These are phyloP conservation scores for Daphne laureola DNA, from an alignment of 441 rosid genomes.

Conservation along the genomic window DNA sequence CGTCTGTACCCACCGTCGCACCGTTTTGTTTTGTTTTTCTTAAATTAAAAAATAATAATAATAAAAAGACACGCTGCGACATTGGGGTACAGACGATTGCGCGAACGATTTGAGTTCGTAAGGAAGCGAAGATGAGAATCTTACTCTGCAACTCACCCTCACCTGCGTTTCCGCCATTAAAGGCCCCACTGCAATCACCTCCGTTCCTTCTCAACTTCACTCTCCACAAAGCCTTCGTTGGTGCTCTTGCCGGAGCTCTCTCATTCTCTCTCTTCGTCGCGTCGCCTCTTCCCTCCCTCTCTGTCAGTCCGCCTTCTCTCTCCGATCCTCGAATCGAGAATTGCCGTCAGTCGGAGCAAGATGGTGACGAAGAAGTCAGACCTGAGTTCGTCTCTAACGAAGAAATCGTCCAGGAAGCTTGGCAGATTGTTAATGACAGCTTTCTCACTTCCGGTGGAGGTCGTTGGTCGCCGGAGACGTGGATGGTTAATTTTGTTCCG, in stretches of 20 bases:
- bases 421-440: conserved; percentile 80
- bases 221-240: conserved; percentile 31
- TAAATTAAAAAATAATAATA: no score
- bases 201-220: conserved; percentile 6
- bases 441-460: conserved; percentile 34
- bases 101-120: no score
- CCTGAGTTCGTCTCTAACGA: conserved; percentile 42
- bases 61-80: no score
- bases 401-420: conserved; percentile 80
- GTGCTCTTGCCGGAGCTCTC: conserved; percentile 51
- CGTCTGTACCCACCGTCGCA: no score
- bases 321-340: conserved; percentile 22
- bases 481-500: conserved; percentile 51
- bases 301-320: conserved; percentile 25
- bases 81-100: no score
- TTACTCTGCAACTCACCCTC: conserved; percentile 36
- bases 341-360: conserved; percentile 11
- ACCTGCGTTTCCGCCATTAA: conserved; percentile 23
- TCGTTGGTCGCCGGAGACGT: conserved; percentile 61
- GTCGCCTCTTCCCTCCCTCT: conserved; percentile 41
- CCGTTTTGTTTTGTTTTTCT: no score
- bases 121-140: conserved; percentile 36
- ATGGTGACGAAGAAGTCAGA: conserved; percentile 31
- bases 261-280: conserved; percentile 56
- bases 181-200: conserved; percentile 11